Conservation (phyloP, 305 asterid genomes). For the Coffea humblotiana region DNA sequence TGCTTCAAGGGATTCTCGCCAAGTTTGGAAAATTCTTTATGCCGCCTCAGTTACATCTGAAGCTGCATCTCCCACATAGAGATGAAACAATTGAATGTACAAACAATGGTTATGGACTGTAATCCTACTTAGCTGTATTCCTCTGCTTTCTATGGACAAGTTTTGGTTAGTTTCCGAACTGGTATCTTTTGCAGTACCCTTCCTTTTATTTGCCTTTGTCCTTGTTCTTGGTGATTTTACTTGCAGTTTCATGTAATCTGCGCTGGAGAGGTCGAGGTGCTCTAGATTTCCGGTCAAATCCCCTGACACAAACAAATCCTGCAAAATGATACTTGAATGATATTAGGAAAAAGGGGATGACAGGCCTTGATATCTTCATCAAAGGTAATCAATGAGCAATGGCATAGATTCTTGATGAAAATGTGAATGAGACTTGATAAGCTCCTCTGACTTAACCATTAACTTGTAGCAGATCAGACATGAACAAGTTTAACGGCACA, state of each 20-base stretch:
- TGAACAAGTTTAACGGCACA: not conserved
- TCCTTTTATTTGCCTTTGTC: slow-evolving; percentile 32
- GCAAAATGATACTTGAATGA: slow-evolving; percentile 32
- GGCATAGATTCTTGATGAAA: not conserved
- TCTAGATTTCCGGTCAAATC: slow-evolving; percentile 65
- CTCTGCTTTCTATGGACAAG: slow-evolving; percentile 36
- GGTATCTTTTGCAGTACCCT: slow-evolving; percentile 30
- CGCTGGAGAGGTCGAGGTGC: slow-evolving; percentile 77
- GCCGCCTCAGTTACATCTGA: slow-evolving; percentile 33
- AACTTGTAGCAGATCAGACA: not conserved
- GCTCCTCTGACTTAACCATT: not conserved
- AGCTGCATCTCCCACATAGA: slow-evolving; percentile 35
- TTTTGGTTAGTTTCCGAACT: slow-evolving; percentile 29
- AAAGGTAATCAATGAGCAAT: not conserved
- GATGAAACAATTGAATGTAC: slow-evolving; percentile 36
- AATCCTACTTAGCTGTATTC: slow-evolving; percentile 29
- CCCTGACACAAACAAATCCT: slow-evolving; percentile 96
- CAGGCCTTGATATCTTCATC: not conserved
- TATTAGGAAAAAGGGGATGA: not conserved
- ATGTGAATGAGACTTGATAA: not conserved
- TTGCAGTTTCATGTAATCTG: slow-evolving; percentile 74
- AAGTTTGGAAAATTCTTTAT: slow-evolving; percentile 16
- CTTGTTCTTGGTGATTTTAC: slow-evolving; percentile 44
- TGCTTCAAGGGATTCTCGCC: slow-evolving; percentile 30
- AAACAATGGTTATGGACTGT: slow-evolving; percentile 29